Percentiles rank a stretch among this genome's conserved stretches.
phyloP scores from a whole-genome alignment of 176 grass and related monocot genomes.

The Cenchrus purpureus region DNA sequence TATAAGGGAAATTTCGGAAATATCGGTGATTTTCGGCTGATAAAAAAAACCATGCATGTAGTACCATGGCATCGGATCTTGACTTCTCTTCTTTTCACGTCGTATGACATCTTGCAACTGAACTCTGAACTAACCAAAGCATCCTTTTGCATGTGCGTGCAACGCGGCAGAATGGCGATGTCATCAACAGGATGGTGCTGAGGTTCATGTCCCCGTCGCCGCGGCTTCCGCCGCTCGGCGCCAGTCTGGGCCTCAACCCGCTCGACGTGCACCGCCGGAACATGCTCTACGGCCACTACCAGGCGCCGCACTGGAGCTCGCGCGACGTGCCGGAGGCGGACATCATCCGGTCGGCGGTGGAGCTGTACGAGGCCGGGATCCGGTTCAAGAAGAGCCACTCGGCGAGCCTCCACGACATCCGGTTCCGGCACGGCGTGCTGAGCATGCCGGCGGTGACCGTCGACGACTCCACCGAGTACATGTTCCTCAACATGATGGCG shows the following conservation, averaged over 20 bases:
- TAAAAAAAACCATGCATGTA: no score
- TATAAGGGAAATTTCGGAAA: no score
- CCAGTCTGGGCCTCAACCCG: conserved; percentile 47
- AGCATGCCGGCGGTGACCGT: conserved; percentile 59
- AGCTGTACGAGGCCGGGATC: conserved; percentile 85
- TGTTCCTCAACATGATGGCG: conserved; percentile 93
- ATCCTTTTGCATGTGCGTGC: no score
- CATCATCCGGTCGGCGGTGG: conserved; percentile 73
- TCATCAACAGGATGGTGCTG: conserved; percentile 70
- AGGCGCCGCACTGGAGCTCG: fast-evolving
- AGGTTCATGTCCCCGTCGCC: conserved; percentile 37
- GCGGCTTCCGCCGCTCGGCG: neutral
- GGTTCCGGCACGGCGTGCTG: conserved; percentile 60
- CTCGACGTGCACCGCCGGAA: conserved; percentile 62
- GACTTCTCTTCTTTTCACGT: conserved; percentile 2
- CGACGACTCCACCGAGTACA: conserved; percentile 84
- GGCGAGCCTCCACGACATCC: conserved; percentile 62
- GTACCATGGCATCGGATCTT: neutral
- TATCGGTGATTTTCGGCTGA: no score
- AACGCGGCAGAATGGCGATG: conserved; percentile 36
- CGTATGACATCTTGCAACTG: neutral
- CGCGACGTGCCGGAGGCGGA: conserved; percentile 28
- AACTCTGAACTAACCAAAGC: neutral
- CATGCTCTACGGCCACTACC: conserved; percentile 40
- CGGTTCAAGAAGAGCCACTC: conserved; percentile 52